A percentile compares a stretch with the other conserved stretches of the same genome.
phyloP scores from a whole-genome alignment of 305 asterid genomes.

The Ilex paraguariensis region DNA sequence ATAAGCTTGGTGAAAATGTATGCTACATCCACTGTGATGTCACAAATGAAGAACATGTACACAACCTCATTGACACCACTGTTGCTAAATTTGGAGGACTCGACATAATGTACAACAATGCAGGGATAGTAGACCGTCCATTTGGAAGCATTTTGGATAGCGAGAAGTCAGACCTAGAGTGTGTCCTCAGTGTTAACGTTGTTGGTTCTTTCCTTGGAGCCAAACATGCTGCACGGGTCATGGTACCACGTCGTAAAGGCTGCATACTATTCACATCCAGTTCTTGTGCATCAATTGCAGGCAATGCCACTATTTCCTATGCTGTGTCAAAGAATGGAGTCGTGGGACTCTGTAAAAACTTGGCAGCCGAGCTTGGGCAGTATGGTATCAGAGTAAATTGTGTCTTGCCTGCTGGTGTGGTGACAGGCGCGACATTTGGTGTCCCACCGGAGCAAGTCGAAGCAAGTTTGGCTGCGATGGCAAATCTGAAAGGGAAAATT shows the following conservation, averaged over 20 bases:
- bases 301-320: conserved; percentile 25
- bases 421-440: background rate
- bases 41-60: conserved; percentile 8
- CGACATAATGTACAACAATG: conserved; percentile 23
- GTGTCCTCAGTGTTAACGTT: background rate
- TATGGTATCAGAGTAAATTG: conserved; percentile 44
- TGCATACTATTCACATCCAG: conserved; percentile 11
- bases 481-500: conserved; percentile 27
- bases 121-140: conserved; percentile 3
- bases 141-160: conserved; percentile 2
- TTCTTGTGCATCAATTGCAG: conserved; percentile 11
- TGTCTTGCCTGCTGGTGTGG: conserved; percentile 38
- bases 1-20: conserved; percentile 7
- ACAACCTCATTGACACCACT: conserved; percentile 12
- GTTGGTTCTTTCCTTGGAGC: conserved; percentile 10
- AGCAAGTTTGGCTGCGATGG: conserved; percentile 18
- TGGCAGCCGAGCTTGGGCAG: conserved; percentile 36
- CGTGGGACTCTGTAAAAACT: conserved; percentile 34
- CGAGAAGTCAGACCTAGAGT: conserved; percentile 7
- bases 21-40: conserved; percentile 17
- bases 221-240: background rate
- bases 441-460: background rate
- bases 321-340: conserved; percentile 31
- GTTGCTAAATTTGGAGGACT: conserved; percentile 14
- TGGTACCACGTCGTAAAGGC: background rate